Evolutionary conservation across 495 filamentous ascomycete genomes (phyloP), one percentile per base, ranked within the genome.

Genomic region (Penicillium canariense): DNA sequence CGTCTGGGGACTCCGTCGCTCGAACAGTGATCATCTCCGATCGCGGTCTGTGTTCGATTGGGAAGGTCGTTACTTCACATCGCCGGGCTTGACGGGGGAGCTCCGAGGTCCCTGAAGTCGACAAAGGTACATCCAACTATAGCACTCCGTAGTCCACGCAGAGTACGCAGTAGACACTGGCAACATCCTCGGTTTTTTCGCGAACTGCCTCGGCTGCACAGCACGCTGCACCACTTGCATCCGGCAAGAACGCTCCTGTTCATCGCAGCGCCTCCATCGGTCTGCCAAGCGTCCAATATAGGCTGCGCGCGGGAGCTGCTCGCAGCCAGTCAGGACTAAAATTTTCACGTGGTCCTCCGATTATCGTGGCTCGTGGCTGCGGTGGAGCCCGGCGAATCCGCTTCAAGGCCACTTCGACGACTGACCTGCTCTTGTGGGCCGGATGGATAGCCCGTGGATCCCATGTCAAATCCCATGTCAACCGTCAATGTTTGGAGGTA

Each of bases 351-450:
- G 23, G 43, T 11, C 32, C 30, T 28, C 17, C 35, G 48, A 39
- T 25, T 39, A 50, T 18, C 22, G 22, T 17, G 12, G 23, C 22
- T 18, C 22, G 22, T 17, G 12, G 23, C 22, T 34, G 15, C 14
- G 25, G 48, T 39, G 48, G 48, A 23, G 48, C 18, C 48, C 14
- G 25, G 34, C 7, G 43, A 38, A 39, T 39, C 48, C n/a, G 38
- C 43, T 46, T 15, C 10, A 25, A 46, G 43, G 43, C n/a, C 48
- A 39, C 15, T n/a, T 50, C 48, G 18, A 3, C 22, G 26, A 27
- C 32, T 28, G 48, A 50, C 48, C 34, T 50, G 34, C 48, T 50
- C 12, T 39, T 50, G 34, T 39, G 23, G 34, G 48, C 30, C 8
- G 22, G 32, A 14, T 50, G 48, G 20, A 35, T 17, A 8, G 14